Percentiles rank a stretch among this genome's conserved stretches.
Evolutionary conservation across 2,329 filamentous ascomycete species (phyloP).

Genomic region (Saccharata proteae): DNA sequence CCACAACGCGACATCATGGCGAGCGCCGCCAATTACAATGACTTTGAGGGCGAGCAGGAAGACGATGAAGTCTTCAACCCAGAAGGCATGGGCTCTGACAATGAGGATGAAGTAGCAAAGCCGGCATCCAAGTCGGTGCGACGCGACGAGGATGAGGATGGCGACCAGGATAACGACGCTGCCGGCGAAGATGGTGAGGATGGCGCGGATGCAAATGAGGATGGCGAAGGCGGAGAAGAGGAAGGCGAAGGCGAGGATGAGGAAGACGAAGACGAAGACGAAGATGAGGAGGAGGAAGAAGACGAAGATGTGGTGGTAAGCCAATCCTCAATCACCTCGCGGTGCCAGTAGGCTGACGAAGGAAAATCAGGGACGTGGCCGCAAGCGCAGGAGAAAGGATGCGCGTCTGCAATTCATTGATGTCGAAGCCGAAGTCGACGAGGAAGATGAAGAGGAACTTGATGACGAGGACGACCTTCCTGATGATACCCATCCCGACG

Average conservation of each 20-base stretch:
- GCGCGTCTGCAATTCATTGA: slow-evolving; percentile 83
- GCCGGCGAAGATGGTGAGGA: slow-evolving; percentile 27
- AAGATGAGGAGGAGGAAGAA: slow-evolving; percentile 38
- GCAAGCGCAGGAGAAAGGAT: slow-evolving; percentile 66
- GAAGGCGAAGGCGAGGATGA: slow-evolving; percentile 29
- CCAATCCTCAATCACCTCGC: slow-evolving; percentile 4
- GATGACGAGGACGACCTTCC: slow-evolving; percentile 74
- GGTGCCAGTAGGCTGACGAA: slow-evolving; percentile 34
- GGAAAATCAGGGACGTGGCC: slow-evolving; percentile 51
- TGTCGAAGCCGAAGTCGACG: slow-evolving; percentile 96
- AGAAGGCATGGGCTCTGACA: slow-evolving; percentile 47
- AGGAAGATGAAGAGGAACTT: slow-evolving; percentile 79
- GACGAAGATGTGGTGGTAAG: slow-evolving; percentile 36
- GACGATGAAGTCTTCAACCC: too few species aligned
- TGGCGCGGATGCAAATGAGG: slow-evolving; percentile 13
- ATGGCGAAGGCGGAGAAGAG: slow-evolving; percentile 24
- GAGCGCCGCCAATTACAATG: too few species aligned
- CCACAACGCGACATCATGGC: too few species aligned
- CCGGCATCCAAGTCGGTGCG: slow-evolving; percentile 28
- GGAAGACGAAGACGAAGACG: slow-evolving; percentile 33
- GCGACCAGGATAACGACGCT: slow-evolving; percentile 36
- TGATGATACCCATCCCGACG: slow-evolving; percentile 82
- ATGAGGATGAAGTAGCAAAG: slow-evolving; percentile 10
- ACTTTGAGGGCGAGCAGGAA: too few species aligned
- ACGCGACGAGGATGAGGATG: slow-evolving; percentile 33